Percentiles rank a stretch among this genome's conserved stretches.
Conservation (phyloP, 345 rosid genomes). For the Hibiscus syriacus region DNA sequence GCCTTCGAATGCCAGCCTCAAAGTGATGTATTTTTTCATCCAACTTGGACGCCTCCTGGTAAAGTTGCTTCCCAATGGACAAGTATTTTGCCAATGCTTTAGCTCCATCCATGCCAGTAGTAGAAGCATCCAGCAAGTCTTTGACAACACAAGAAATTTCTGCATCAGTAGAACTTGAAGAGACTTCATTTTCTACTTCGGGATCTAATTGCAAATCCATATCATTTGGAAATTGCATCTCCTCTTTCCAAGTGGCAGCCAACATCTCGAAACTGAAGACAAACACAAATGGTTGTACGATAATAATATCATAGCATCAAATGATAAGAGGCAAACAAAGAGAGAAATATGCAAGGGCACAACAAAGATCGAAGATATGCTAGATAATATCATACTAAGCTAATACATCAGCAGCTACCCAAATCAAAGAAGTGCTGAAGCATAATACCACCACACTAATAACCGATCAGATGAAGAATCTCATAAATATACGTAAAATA, state of each 20-base stretch:
- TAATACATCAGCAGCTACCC: neutral
- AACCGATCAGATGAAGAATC: neutral
- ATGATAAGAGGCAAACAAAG: neutral
- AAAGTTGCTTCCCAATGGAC: constrained; percentile 51
- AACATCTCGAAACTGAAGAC: constrained; percentile 66
- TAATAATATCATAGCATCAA: constrained; percentile 1
- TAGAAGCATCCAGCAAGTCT: constrained; percentile 57
- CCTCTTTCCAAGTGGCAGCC: constrained; percentile 50
- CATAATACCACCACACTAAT: neutral
- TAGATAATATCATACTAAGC: neutral
- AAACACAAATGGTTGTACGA: neutral
- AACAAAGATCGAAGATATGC: constrained; percentile 2
- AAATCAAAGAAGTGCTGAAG: neutral
- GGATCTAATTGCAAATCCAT: constrained; percentile 32
- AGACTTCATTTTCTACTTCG: constrained; percentile 31
- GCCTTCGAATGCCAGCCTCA: constrained; percentile 56
- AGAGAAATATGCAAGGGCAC: neutral
- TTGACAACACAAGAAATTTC: constrained; percentile 41
- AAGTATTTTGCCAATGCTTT: constrained; percentile 52
- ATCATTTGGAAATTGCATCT: constrained; percentile 31
- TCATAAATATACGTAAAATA: neutral
- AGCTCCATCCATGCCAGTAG: constrained; percentile 32
- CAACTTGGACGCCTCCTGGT: constrained; percentile 42
- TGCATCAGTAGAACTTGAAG: constrained; percentile 33
- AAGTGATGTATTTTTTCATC: constrained; percentile 47